Evolutionary conservation across 2,329 filamentous ascomycete species (phyloP).

Genomic region (Aspergillus pseudonomiae): DNA sequence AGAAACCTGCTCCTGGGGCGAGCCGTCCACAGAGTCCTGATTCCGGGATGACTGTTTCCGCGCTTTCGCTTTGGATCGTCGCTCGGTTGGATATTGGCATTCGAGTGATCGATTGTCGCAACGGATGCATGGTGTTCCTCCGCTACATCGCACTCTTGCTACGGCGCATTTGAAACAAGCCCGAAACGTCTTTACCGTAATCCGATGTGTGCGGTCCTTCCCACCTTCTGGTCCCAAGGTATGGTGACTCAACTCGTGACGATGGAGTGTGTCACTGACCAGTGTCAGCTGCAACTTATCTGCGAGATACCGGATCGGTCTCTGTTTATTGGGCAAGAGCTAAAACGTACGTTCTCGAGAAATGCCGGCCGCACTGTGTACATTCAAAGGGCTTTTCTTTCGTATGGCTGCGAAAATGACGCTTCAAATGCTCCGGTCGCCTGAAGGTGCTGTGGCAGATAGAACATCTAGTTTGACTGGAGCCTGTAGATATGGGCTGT

Average conservation of each 20-base stretch:
- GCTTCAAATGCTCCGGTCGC: conserved; percentile 46
- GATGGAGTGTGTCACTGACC: conserved; percentile 43
- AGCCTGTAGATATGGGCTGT: conserved; percentile 14
- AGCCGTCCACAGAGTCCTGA: conserved; percentile 8
- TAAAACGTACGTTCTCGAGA: conserved; percentile 43
- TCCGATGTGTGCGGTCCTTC: conserved; percentile 41
- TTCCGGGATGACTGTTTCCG: conserved; percentile 20
- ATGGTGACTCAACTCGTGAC: conserved; percentile 44
- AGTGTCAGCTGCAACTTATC: conserved; percentile 6
- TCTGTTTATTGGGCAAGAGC: neutral
- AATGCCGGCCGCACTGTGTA: conserved; percentile 44
- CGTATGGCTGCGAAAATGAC: conserved; percentile 45
- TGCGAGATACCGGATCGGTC: neutral
- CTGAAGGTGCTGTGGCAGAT: conserved; percentile 43
- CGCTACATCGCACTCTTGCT: conserved; percentile 44
- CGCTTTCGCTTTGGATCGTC: conserved; percentile 37
- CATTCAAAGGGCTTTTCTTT: conserved; percentile 46
- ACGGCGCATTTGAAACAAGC: conserved; percentile 45
- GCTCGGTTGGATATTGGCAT: conserved; percentile 44
- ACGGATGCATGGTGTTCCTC: conserved; percentile 40
- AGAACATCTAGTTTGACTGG: conserved; percentile 34
- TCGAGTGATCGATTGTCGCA: conserved; percentile 41
- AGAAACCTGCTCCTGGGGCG: conserved; percentile 15
- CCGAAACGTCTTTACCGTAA: conserved; percentile 47
- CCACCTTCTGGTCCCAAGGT: conserved; percentile 36